phyloP scores from a whole-genome alignment of 495 filamentous ascomycete species.

The Penicillium crystallinum region DNA sequence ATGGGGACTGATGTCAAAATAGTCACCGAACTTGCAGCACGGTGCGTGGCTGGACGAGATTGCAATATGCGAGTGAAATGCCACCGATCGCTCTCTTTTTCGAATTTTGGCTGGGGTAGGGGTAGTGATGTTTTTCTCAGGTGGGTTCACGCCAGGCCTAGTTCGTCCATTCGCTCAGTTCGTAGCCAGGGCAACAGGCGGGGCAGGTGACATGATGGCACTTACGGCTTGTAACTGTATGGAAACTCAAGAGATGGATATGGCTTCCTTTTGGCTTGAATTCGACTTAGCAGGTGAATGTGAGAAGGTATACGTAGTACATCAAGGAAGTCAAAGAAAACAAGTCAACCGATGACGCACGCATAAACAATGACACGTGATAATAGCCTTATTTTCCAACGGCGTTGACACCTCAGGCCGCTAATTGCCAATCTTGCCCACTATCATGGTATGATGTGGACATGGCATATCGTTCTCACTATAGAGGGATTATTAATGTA shows the following conservation, averaged over 20 bases:
- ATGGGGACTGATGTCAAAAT: not conserved
- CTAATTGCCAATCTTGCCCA: not conserved
- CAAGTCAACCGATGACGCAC: constrained; percentile 11
- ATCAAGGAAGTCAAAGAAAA: not conserved
- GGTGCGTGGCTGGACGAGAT: constrained; percentile 7
- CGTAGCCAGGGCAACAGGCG: constrained; percentile 41
- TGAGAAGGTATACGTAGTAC: not conserved
- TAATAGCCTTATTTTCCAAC: not conserved
- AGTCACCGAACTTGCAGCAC: not conserved
- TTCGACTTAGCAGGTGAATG: not conserved
- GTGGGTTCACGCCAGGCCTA: constrained; percentile 20
- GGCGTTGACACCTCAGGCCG: not conserved
- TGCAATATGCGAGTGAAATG: constrained; percentile 7
- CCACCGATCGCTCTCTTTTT: constrained; percentile 24
- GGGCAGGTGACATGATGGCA: constrained; percentile 11
- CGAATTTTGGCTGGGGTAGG: constrained; percentile 13
- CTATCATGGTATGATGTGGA: not conserved
- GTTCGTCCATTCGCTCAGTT: constrained; percentile 16
- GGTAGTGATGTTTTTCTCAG: constrained; percentile 20
- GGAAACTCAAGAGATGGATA: not conserved
- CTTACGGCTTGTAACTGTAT: not conserved
- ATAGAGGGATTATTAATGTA: no score
- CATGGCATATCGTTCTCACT: no score
- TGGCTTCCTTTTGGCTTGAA: not conserved
- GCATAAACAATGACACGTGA: constrained; percentile 20